Evolutionary conservation across 768 basidiomycete genomes (phyloP), one percentile per base, ranked within the genome.

Genomic region (Pluteus cervinus): DNA sequence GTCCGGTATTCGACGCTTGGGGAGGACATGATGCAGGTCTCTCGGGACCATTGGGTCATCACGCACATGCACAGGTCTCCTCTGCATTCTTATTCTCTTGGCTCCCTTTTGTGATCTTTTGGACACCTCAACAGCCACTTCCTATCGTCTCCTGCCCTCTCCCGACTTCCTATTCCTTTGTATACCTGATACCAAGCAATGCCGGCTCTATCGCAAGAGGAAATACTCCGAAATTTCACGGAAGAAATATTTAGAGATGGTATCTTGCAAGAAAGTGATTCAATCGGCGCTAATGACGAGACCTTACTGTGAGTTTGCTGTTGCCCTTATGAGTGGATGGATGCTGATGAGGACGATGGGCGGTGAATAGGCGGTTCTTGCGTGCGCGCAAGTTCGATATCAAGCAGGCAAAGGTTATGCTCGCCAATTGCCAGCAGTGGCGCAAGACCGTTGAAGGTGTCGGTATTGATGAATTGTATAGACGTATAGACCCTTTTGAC

Each of bases 401-500:
- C 9, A 61, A 55, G 24, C 71, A 76, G 32, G 57, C 81, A 0
- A 81, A 78, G 55, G 67, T 59, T 42, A 86, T 85, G 84, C 60
- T 86, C 28, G 56, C 53, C 37, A 75, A 80, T 33, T 81, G 79
- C 43, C 79, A 82, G 45, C 57, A 75, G 9, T 87, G 84, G 84
- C 68, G 84, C 12, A 64, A 65, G 53, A 76, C 73, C 1, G 79
- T 78, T 6, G 71, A 75, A 24, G 79, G 74, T 23, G 57, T 73
- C 7, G 83, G 83, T 11, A 72, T 86, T 31, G 82, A 86, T 48
- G 69, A 74, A 40, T 50, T 86, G 15, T 82, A 80, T 51, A 53
- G 61, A 7, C 55, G 59, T 22, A 76, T 76, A 37, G 83, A 86
- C 52, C 80, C 82, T 3, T 85, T 78, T 41, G 76, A 85, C 52